phyloP scores from a whole-genome alignment of 202 grass and related monocot species.

The Dendrocalamus latiflorus region DNA sequence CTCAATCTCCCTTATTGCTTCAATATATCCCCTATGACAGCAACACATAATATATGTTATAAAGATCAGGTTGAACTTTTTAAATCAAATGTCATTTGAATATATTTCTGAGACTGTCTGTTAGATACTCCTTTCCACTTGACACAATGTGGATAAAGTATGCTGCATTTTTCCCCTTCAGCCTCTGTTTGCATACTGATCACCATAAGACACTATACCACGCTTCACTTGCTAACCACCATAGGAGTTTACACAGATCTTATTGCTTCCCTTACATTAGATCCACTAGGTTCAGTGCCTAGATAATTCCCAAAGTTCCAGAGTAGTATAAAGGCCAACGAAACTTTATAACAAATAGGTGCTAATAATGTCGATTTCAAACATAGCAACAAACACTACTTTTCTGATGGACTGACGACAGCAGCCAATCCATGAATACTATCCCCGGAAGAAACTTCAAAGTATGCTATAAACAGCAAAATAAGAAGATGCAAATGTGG shows the following conservation, averaged over 20 bases:
- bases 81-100: not conserved
- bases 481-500: not conserved
- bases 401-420: not conserved
- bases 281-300: not conserved
- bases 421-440: not conserved
- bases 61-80: not conserved
- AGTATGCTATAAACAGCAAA: not conserved
- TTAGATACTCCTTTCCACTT: not conserved
- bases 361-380: not conserved
- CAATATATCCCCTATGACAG: constrained; percentile 86
- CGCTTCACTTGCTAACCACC: not conserved
- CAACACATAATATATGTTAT: not conserved
- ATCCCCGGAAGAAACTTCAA: not conserved
- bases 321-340: not conserved
- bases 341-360: not conserved
- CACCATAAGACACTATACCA: not conserved
- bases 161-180: not conserved
- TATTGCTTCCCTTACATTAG: not conserved
- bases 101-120: not conserved
- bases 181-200: not conserved
- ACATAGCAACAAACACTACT: not conserved
- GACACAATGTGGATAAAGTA: not conserved
- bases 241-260: not conserved
- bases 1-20: constrained; percentile 83
- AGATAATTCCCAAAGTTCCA: not conserved